Evolutionary conservation across 164 flowering plant genomes (phyloP), one percentile per base, ranked within the genome.

Genomic region (Cinnamomum micranthum): DNA sequence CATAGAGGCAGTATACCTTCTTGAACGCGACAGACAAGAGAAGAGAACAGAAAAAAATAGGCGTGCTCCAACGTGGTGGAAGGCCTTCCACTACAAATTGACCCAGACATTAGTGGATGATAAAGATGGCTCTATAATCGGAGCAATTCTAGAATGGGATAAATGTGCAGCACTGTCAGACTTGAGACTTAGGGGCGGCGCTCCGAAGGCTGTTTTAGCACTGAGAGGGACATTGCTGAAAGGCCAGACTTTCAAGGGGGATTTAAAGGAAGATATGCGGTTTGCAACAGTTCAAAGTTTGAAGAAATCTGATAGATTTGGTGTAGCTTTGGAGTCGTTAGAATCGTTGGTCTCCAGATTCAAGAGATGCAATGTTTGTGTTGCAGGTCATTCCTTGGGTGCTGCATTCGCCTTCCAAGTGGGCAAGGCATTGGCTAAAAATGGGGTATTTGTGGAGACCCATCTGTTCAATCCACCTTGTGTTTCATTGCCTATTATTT

Each of bases 391-490:
- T 80, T 95, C 98, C 11, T 74, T 95, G 17, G 99, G 98, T 6
- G 98, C 99, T 65, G 99, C 97, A 4, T 92, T 95, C 79, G 94
- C 96, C 65, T 91, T 95, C 24, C 97, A 95, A 81, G 89, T 90
- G 5, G 97, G 98, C 35, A 91, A 91, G 76, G 86, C 89, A 50
- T 74, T 93, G 65, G 99, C 99, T 6, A 90, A 95, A 81, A 87
- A 91, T 76, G 91, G 95, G 25, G 77, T 93, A 10, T 90, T 70
- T 80, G 88, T 95, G 28, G 99, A 95, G 77, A 81, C 96, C 17
- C 99, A 95, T 85, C 79, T 95, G 84, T 95, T 95, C 78, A 93
- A 95, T 73, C 99, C 99, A 6, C 99, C 99, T 12, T 93, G 98
- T 4, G 88, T 93, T 79, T 95, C 99, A 91, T 73, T 95, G 1